Conservation (phyloP, 2,329 filamentous ascomycete species). For the Corynespora cassiicola region DNA sequence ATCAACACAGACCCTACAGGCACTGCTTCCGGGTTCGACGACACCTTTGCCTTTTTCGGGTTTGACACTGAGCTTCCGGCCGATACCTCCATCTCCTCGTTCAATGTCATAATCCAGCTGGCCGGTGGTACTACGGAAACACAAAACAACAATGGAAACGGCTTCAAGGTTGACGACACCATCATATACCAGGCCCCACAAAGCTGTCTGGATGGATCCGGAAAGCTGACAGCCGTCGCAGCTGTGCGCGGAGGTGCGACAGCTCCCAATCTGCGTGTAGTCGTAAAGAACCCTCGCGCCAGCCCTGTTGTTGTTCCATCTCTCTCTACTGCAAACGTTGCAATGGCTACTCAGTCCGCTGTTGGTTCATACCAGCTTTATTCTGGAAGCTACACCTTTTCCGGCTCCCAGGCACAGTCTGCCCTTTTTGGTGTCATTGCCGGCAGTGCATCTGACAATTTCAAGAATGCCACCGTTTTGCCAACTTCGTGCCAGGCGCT, state of each 20-base stretch:
- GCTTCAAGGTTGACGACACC: slow-evolving; percentile 62
- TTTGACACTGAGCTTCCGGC: slow-evolving; percentile 58
- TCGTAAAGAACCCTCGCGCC: slow-evolving; percentile 26
- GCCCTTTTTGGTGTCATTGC: slow-evolving; percentile 27
- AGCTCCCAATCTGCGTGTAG: slow-evolving; percentile 23
- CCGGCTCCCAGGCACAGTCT: slow-evolving; percentile 17
- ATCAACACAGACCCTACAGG: slow-evolving; percentile 57
- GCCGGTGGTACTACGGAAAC: slow-evolving; percentile 54
- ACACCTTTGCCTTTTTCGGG: slow-evolving; percentile 58
- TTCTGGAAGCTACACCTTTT: slow-evolving; percentile 24
- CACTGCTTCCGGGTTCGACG: slow-evolving; percentile 63
- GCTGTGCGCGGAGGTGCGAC: slow-evolving; percentile 26
- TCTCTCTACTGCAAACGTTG: slow-evolving; percentile 24
- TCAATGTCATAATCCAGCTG: slow-evolving; percentile 61
- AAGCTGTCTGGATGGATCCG: slow-evolving; percentile 56
- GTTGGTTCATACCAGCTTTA: slow-evolving; percentile 34
- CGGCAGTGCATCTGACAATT: slow-evolving; percentile 22
- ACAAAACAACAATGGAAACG: slow-evolving; percentile 65
- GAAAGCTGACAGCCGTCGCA: slow-evolving; percentile 29
- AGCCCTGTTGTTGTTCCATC: slow-evolving; percentile 29
- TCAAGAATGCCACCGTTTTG: slow-evolving; percentile 22
- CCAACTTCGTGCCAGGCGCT: slow-evolving; percentile 22
- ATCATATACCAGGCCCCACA: slow-evolving; percentile 63
- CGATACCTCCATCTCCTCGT: slow-evolving; percentile 66
- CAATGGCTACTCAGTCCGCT: slow-evolving; percentile 31